Conservation (phyloP, 129 eudicot genomes). For the Centrapalus pauciflorus region DNA sequence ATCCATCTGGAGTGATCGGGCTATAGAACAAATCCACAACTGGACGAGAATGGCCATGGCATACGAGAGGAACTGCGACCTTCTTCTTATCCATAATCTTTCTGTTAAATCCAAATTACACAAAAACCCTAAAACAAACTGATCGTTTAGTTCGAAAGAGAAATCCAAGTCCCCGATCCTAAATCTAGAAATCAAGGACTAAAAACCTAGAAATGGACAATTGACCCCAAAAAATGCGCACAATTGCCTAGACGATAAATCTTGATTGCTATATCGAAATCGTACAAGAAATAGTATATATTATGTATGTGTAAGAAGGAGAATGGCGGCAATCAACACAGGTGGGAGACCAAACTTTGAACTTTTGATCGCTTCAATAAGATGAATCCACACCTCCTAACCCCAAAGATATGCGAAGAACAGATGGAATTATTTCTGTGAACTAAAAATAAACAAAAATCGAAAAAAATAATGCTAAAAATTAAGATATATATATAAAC, state of each 20-base stretch:
- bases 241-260: slow-evolving; percentile 25
- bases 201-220: slow-evolving; percentile 27
- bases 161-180: slow-evolving; percentile 3
- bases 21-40: slow-evolving; percentile 74
- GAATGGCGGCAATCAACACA: slow-evolving; percentile 35
- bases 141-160: neutral
- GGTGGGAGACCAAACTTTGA: slow-evolving; percentile 26
- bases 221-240: slow-evolving; percentile 31
- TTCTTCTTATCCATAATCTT: slow-evolving; percentile 57
- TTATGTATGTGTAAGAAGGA: neutral
- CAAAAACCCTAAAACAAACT: slow-evolving; percentile 22
- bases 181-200: slow-evolving; percentile 17
- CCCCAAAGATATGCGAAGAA: slow-evolving; percentile 13
- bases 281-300: slow-evolving; percentile 13
- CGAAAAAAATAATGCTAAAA: slow-evolving; percentile 7
- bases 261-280: slow-evolving; percentile 6
- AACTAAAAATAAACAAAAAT: slow-evolving; percentile 9
- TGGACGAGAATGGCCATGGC: slow-evolving; percentile 76
- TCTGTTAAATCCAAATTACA: neutral
- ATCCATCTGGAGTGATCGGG: slow-evolving; percentile 67
- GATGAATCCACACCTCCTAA: slow-evolving; percentile 37
- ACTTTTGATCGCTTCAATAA: slow-evolving; percentile 16
- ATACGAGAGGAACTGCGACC: slow-evolving; percentile 57
- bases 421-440: slow-evolving; percentile 13
- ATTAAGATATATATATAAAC: neutral